Evolutionary conservation across 2,329 filamentous ascomycete genomes (phyloP), one percentile per base, ranked within the genome.

Genomic region (Colletotrichum cereale): DNA sequence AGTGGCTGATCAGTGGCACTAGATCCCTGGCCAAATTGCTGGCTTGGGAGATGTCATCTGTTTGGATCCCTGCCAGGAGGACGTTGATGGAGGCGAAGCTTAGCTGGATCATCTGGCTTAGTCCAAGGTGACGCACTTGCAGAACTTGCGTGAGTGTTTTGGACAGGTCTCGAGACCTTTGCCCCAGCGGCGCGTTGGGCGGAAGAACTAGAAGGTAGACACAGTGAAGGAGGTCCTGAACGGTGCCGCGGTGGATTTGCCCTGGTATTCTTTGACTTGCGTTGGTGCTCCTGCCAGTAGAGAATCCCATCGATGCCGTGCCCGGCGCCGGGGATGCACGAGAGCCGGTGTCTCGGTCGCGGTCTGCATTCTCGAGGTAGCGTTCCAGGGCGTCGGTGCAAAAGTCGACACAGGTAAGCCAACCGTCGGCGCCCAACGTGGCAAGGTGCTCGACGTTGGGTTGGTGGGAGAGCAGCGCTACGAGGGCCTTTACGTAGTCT

Each of bases 371-470:
- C 12, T 84, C 84, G 10, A 88, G 76, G 74, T 86, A 85, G n/a
- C 82, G 80, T 24, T 84, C 82, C 44, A 97, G 84, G n/a, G 86
- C 85, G 38, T 88, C 84, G 63, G 91, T 84, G 75, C 93, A 93
- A 76, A 98, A 96, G 62, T 90, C 86, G 21, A 93, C 87, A 62
- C 92, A 88, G 12, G 83, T 81, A 58, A 89, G 83, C 95, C 95
- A 97, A 68, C 90, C 86, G 18, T 89, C 85, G 26, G 84, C 84
- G 3, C 83, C 80, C 21, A 84, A 80, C 31, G 85, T 82, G 14
- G 90, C 87, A 16, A 98, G 85, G 76, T 95, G 91, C 80, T 98
- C 97, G 36, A 93, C 90, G 79, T 97, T 94, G 24, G 93, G 88
- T 56, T 90, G 89, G 76, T 93, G 89, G 52, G 90, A 89, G 24